phyloP scores from a whole-genome alignment of 2,329 filamentous ascomycete species.

The Exophiala mesophila region DNA sequence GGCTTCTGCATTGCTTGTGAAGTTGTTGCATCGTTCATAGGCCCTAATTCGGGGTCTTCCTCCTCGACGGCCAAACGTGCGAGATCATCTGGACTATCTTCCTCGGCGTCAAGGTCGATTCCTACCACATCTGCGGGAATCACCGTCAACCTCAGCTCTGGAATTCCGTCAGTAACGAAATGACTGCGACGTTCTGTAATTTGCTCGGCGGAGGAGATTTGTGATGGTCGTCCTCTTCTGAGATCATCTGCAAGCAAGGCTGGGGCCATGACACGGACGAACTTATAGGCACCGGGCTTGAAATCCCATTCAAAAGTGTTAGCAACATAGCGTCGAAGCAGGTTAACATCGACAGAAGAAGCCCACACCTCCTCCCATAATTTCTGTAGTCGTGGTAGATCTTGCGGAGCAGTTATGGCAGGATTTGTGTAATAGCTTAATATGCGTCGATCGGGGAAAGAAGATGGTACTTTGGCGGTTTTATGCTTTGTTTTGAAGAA shows the following conservation, averaged over 20 bases:
- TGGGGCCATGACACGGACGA: slow-evolving; percentile 74
- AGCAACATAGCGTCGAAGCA: slow-evolving; percentile 67
- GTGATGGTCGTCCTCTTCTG: slow-evolving; percentile 28
- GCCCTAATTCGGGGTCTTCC: slow-evolving; percentile 28
- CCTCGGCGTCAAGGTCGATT: slow-evolving; percentile 69
- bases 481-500: slow-evolving; percentile 74
- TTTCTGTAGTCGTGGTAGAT: slow-evolving; percentile 50
- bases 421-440: slow-evolving; percentile 85
- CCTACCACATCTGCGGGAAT: slow-evolving; percentile 71
- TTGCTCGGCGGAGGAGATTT: slow-evolving; percentile 33
- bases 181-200: slow-evolving; percentile 63
- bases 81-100: slow-evolving; percentile 52
- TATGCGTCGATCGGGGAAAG: slow-evolving; percentile 74
- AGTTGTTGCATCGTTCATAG: slow-evolving; percentile 23
- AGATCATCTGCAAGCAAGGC: slow-evolving; percentile 64
- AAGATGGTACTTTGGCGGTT: slow-evolving; percentile 67
- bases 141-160: slow-evolving; percentile 75
- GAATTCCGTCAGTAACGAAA: slow-evolving; percentile 66
- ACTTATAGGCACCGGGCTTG: slow-evolving; percentile 73
- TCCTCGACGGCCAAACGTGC: slow-evolving; percentile 30
- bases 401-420: slow-evolving; percentile 62
- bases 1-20: slow-evolving; percentile 40
- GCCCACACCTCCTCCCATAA: slow-evolving; percentile 50
- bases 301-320: slow-evolving; percentile 85
- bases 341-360: slow-evolving; percentile 57